Evolutionary conservation across 495 filamentous ascomycete genomes (phyloP), one percentile per base, ranked within the genome.

Genomic region (Neurospora sp.): DNA sequence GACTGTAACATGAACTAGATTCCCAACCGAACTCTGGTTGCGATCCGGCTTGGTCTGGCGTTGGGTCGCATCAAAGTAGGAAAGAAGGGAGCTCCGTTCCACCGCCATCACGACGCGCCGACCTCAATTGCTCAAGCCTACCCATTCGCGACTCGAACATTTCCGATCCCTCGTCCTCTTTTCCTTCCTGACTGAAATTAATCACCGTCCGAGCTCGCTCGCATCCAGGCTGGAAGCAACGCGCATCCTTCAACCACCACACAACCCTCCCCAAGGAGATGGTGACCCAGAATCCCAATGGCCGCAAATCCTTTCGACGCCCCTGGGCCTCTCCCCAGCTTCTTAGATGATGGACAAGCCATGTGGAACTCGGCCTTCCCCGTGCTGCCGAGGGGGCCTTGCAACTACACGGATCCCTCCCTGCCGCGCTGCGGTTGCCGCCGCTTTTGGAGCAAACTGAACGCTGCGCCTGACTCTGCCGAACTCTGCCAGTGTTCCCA

Each of bases 401-500:
- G 90, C 84, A 89, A 90, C 79, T 90, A 85, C 79, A 86, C 85
- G 71, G 88, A 90, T 76, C 77, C 87, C 69, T 83, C 80, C 31
- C 80, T 81, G 24, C 83, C 86, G 21, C 83, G 80, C 59, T 92
- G 90, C 78, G 90, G 90, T 70, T 92, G 90, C 76, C 85, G 85
- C 73, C 88, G 89, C 24, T 92, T 91, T 82, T 92, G 88, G 89
- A 84, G 85, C 77, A 82, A 81, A 71, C 79, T 84, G 45, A 74
- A 39, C 38, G 74, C 48, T 2, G 39, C 71, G 2, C 36, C 73
- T 5, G 81, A 82, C 31, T 78, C 84, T 42, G 81, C 77, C n/a
- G 84, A 84, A 62, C 86, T 86, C 80, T 92, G 90, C 83, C 88
- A 90, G 82, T 92, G 90, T 76, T 87, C 86, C 17, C 90, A 92